A percentile compares a stretch with the other conserved stretches of the same genome.
Conservation (phyloP, 2,329 filamentous ascomycete genomes). For the Fusarium compactum region DNA sequence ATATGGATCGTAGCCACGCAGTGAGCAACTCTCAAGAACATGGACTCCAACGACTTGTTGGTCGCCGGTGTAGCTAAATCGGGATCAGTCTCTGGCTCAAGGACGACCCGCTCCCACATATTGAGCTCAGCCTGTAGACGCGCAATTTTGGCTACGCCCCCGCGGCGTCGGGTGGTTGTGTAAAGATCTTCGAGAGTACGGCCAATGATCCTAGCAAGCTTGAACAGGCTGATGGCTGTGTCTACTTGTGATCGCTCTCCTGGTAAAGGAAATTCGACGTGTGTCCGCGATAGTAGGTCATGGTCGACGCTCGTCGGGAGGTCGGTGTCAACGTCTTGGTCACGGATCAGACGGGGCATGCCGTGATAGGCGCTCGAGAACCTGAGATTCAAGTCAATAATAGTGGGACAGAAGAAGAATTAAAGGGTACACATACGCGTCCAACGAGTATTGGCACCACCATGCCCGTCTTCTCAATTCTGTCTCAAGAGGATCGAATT, state of each 20-base stretch:
- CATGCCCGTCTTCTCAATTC: slow-evolving; percentile 43
- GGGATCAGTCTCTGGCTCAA: slow-evolving; percentile 17
- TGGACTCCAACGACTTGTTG: neutral
- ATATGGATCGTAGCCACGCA: slow-evolving; percentile 43
- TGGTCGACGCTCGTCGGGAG: slow-evolving; percentile 44
- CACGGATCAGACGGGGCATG: slow-evolving; percentile 45
- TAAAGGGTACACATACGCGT: slow-evolving; percentile 27
- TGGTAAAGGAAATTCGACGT: slow-evolving; percentile 43
- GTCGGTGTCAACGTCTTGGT: slow-evolving; percentile 46
- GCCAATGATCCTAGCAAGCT: slow-evolving; percentile 43
- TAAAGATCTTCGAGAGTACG: slow-evolving; percentile 43
- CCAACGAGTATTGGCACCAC: slow-evolving; percentile 47
- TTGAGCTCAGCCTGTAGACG: slow-evolving; percentile 43
- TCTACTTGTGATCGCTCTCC: slow-evolving; percentile 45
- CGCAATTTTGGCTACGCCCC: slow-evolving; percentile 42
- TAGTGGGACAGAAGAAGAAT: no score
- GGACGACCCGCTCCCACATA: slow-evolving; percentile 36
- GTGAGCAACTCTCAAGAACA: slow-evolving; percentile 33
- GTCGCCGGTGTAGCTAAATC: neutral
- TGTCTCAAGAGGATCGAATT: slow-evolving; percentile 45
- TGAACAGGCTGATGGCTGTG: slow-evolving; percentile 42
- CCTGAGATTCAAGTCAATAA: neutral
- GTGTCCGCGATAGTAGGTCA: slow-evolving; percentile 40
- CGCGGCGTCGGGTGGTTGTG: slow-evolving; percentile 43
- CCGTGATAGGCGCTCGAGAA: slow-evolving; percentile 46